These are phyloP conservation scores for Tetrapisispora iriomotensis DNA, from an alignment of 805 yeast genomes.

Conservation along the genomic window DNA sequence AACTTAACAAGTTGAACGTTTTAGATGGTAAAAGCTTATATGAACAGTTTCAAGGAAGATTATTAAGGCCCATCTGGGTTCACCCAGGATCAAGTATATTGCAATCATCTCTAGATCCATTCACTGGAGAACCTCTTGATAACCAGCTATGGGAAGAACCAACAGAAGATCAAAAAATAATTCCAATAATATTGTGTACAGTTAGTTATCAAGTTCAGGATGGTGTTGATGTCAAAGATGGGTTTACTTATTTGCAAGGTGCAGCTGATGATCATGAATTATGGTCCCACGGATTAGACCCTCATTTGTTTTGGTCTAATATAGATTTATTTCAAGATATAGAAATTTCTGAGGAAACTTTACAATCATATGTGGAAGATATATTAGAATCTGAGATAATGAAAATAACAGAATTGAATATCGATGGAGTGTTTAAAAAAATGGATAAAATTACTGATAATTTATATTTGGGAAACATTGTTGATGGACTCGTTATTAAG, in stretches of 20 bases:
- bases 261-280: slow-evolving; percentile 92
- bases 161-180: slow-evolving; percentile 25
- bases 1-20: slow-evolving; percentile 34
- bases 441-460: slow-evolving; percentile 15
- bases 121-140: slow-evolving; percentile 23
- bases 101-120: slow-evolving; percentile 16
- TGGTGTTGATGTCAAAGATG: slow-evolving; percentile 39
- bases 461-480: slow-evolving; percentile 16
- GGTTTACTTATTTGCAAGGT: slow-evolving; percentile 71
- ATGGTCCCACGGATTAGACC: slow-evolving; percentile 56
- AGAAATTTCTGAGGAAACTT: slow-evolving; percentile 25
- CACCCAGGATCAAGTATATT: slow-evolving; percentile 41
- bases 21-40: slow-evolving; percentile 29
- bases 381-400: neutral
- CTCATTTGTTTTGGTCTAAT: slow-evolving; percentile 49
- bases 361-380: slow-evolving; percentile 11
- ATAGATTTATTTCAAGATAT: slow-evolving; percentile 22
- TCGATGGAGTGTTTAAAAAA: slow-evolving; percentile 10
- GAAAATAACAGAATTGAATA: neutral
- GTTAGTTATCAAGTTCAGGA: slow-evolving; percentile 55
- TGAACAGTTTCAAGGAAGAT: slow-evolving; percentile 32
- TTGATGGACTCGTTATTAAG: slow-evolving; percentile 8
- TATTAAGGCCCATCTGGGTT: slow-evolving; percentile 61
- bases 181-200: slow-evolving; percentile 45
- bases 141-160: slow-evolving; percentile 28